Evolutionary conservation across 208 protist species (phyloP), one percentile per base, ranked within the genome.

Genomic region (Novymonas esmeraldas): DNA sequence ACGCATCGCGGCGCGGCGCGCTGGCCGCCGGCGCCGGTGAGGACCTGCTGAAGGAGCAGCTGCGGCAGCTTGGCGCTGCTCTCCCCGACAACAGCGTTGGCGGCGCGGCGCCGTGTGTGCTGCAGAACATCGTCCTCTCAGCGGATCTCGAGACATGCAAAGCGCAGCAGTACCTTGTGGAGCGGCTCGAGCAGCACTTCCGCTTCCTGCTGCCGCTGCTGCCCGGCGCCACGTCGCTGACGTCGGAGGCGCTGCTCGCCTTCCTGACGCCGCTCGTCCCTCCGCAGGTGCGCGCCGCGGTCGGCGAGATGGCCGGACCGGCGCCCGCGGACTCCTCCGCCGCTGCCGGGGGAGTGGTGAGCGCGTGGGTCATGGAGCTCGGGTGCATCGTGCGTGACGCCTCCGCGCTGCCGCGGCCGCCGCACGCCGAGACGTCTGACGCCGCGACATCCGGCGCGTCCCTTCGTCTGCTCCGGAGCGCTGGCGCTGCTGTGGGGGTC

Each of bases 171-270:
- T 59, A 55, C 22, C 58, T 92, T 34, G n/a, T 91, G 1, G 55
- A 51, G 36, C 81, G 78, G 45, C 50, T 91, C 28, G 64, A 71
- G 54, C 77, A 70, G 66, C 36, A 75, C 10, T 87, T 84, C 49
- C 76, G 86, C 18, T 89, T 87, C 56, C 63, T 95, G 0, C 74
- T 95, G 9, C 89, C 89, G 3, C 38, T 95, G 29, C 54, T 92
- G 31, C 84, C 89, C 4, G 76, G 80, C 28, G 59, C 51, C 13
- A 95, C 86, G 3, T 7, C 9, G 4, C 65, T 95, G 22, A 54
- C 20, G 3, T 42, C 79, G 18, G 54, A 38, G 9, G 57, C 58
- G 16, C 80, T 95, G 36, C 24, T 39, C 11, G 60, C 57, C 11
- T 89, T 91, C 51, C 75, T 95, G 13, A 22, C 9, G 16, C 20